Percentiles rank a stretch among this genome's conserved stretches.
phyloP scores from a whole-genome alignment of 2,329 filamentous ascomycete species.

The Cadophora gregata region DNA sequence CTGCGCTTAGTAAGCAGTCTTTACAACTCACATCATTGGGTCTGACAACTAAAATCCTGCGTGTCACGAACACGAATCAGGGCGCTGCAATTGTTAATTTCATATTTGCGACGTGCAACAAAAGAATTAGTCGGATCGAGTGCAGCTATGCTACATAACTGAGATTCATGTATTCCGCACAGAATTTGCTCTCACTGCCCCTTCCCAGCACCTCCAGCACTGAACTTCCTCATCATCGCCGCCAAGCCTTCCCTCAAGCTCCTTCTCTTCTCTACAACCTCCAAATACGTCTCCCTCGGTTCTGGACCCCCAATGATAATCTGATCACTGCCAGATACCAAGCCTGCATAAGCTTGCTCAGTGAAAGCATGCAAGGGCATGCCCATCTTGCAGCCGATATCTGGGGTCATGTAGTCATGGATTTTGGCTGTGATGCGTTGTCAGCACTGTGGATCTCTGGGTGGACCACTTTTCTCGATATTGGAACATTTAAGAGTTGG shows the following conservation, averaged over 20 bases:
- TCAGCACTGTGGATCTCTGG: too few species aligned
- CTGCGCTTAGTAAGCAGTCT: not conserved
- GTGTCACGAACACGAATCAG: not conserved
- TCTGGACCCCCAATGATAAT: not conserved
- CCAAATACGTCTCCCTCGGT: not conserved
- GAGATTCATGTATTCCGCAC: too few species aligned
- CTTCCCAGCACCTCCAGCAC: not conserved
- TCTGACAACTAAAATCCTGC: not conserved
- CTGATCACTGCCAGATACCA: not conserved
- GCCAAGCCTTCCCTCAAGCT: not conserved
- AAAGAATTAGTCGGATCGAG: not conserved
- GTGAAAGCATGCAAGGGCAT: not conserved
- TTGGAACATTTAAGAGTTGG: too few species aligned
- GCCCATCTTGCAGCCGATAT: not conserved
- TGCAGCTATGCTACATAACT: too few species aligned
- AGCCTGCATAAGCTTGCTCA: not conserved
- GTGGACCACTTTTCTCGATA: too few species aligned
- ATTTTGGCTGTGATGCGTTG: not conserved
- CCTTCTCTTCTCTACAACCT: slow-evolving; percentile 3
- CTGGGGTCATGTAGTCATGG: not conserved
- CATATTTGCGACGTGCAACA: not conserved
- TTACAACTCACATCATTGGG: not conserved
- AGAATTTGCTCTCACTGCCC: too few species aligned
- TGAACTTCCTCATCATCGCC: not conserved
- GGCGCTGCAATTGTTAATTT: not conserved